A percentile compares a stretch with the other conserved stretches of the same genome.
Conservation (phyloP, 352 stramenopile species). For the Globisporangium nagaii region DNA sequence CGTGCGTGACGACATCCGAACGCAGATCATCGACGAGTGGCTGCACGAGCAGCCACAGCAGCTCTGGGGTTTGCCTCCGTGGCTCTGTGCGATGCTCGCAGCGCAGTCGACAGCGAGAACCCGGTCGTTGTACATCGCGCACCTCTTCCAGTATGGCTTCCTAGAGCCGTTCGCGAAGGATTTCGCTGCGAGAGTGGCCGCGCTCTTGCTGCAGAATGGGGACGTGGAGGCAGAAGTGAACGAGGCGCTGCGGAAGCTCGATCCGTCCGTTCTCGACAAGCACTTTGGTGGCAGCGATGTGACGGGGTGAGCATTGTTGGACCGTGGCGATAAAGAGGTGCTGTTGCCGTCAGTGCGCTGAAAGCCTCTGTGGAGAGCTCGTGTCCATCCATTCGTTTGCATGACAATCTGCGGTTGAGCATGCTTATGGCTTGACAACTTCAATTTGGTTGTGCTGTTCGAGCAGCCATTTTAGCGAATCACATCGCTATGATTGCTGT, state of each 20-base stretch:
- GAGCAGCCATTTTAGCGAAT: too few species aligned
- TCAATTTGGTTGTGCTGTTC: too few species aligned
- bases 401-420: too few species aligned
- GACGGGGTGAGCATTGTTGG: too few species aligned
- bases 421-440: too few species aligned
- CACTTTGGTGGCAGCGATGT: slow-evolving; percentile 28
- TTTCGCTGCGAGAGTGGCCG: slow-evolving; percentile 31
- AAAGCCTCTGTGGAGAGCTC: too few species aligned
- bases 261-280: slow-evolving; percentile 23
- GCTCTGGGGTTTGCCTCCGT: slow-evolving; percentile 7
- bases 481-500: too few species aligned
- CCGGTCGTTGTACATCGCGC: slow-evolving; percentile 17
- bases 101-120: slow-evolving; percentile 16
- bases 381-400: too few species aligned
- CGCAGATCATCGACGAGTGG: slow-evolving; percentile 1
- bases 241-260: slow-evolving; percentile 18
- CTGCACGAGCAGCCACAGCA: neutral
- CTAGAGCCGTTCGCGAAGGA: slow-evolving; percentile 29
- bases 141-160: slow-evolving; percentile 28
- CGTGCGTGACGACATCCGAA: neutral
- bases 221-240: slow-evolving; percentile 12
- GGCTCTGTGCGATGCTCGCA: slow-evolving; percentile 9
- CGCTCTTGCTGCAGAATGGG: slow-evolving; percentile 21
- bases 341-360: too few species aligned
- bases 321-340: too few species aligned